These are phyloP conservation scores for Pisolithus thermaeus DNA, from an alignment of 1,284 basidiomycete species.

Conservation along the genomic window DNA sequence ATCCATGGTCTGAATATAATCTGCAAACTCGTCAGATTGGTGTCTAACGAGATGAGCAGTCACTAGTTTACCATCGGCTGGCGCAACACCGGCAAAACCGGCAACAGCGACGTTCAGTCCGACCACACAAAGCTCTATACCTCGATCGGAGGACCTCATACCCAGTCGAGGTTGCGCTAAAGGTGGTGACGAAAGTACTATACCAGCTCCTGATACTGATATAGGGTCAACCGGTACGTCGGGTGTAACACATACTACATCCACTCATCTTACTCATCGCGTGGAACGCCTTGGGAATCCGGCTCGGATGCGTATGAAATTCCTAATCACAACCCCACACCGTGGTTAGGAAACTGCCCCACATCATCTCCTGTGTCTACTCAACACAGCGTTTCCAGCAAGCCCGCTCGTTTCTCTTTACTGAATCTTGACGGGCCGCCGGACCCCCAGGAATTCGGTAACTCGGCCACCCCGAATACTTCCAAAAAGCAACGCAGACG, in stretches of 20 bases:
- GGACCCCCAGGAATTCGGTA: conserved; percentile 27
- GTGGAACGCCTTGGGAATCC: background rate
- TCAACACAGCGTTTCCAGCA: conserved; percentile 5
- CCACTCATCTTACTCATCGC: background rate
- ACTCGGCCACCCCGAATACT: conserved; percentile 21
- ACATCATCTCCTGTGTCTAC: conserved; percentile 6
- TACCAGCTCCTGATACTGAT: background rate
- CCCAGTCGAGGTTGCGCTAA: background rate
- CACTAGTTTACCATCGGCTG: conserved; percentile 7
- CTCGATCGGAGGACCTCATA: background rate
- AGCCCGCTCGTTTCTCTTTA: conserved; percentile 32
- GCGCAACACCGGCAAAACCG: background rate
- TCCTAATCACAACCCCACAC: background rate
- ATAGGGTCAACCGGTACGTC: background rate
- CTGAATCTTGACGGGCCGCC: conserved; percentile 55
- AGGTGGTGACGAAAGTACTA: background rate
- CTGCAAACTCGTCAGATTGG: background rate
- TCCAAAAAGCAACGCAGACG: conserved; percentile 48
- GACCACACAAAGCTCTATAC: background rate
- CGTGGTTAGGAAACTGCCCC: background rate
- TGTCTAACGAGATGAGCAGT: conserved; percentile 5
- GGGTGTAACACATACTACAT: background rate
- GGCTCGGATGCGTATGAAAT: background rate
- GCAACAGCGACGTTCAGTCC: background rate
- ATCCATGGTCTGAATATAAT: conserved; percentile 11